These are phyloP conservation scores for Aspergillus puulaauensis DNA, from an alignment of 2,329 filamentous ascomycete genomes.

Conservation along the genomic window DNA sequence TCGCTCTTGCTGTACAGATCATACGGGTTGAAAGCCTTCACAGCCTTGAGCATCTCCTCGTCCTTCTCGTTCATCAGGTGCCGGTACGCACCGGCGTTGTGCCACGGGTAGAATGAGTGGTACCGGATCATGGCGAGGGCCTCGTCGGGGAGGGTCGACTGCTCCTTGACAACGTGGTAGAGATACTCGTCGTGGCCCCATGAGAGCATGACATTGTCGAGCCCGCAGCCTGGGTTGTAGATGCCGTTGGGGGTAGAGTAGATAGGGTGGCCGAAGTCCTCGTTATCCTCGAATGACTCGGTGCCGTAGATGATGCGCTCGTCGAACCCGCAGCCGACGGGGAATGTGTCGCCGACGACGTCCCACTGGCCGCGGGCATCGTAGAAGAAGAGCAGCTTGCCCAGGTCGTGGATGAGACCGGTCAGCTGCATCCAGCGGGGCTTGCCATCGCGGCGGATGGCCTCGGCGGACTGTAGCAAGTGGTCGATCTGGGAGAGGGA, in stretches of 20 bases:
- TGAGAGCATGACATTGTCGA: constrained; percentile 84
- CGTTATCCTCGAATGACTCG: constrained; percentile 71
- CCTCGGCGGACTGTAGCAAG: constrained; percentile 83
- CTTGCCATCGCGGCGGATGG: constrained; percentile 72
- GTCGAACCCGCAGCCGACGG: constrained; percentile 54
- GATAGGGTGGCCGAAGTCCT: constrained; percentile 68
- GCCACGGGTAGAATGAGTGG: constrained; percentile 93
- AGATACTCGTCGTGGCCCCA: constrained; percentile 65
- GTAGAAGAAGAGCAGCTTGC: constrained; percentile 53
- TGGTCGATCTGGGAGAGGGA: constrained; percentile 86
- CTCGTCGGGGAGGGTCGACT: constrained; percentile 75
- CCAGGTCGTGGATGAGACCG: constrained; percentile 48
- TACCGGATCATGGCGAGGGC: constrained; percentile 90
- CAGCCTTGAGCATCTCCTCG: constrained; percentile 73
- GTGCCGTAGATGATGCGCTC: constrained; percentile 76
- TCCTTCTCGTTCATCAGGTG: constrained; percentile 85
- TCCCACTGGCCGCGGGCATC: constrained; percentile 89
- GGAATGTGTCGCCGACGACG: constrained; percentile 68
- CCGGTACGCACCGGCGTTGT: constrained; percentile 74
- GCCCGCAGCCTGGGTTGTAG: constrained; percentile 73
- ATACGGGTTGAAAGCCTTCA: constrained; percentile 86
- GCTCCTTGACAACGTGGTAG: constrained; percentile 82
- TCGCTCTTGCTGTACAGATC: constrained; percentile 92
- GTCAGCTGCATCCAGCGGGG: constrained; percentile 51
- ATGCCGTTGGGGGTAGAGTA: constrained; percentile 78